Percentiles rank a stretch among this genome's conserved stretches.
Evolutionary conservation across 2,329 filamentous ascomycete species (phyloP).

Genomic region (Penicillium sclerotiorum): DNA sequence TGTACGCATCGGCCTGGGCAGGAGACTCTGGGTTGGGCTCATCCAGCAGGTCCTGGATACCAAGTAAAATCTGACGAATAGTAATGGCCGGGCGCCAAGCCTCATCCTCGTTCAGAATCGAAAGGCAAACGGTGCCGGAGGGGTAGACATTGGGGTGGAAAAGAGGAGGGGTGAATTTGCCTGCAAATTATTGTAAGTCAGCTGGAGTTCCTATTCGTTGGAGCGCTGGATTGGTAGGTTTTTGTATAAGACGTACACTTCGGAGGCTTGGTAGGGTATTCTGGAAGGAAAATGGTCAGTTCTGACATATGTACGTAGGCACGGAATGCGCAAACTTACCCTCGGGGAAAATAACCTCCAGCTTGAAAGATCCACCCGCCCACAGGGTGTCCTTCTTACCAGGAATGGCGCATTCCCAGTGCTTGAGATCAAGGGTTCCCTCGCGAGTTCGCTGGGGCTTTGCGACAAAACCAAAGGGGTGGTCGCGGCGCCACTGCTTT

Average conservation of each 20-base stretch:
- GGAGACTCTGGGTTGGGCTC: constrained; percentile 97
- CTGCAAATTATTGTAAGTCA: constrained; percentile 49
- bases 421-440: constrained; percentile 86
- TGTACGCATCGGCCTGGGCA: constrained; percentile 96
- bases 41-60: constrained; percentile 92
- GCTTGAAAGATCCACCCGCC: constrained; percentile 96
- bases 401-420: constrained; percentile 95
- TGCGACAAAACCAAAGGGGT: constrained; percentile 97
- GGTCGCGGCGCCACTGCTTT: constrained; percentile 95
- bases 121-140: constrained; percentile 94
- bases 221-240: no score
- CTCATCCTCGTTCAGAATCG: constrained; percentile 97
- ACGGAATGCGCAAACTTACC: constrained; percentile 58
- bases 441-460: constrained; percentile 78
- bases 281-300: constrained; percentile 50
- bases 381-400: constrained; percentile 97
- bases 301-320: constrained; percentile 17
- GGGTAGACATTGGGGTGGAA: constrained; percentile 99
- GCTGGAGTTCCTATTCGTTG: no score
- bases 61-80: constrained; percentile 94
- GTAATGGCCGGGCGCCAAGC: constrained; percentile 99
- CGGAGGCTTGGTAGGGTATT: constrained; percentile 97
- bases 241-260: constrained; percentile 86
- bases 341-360: constrained; percentile 90
- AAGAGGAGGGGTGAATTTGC: constrained; percentile 93